Evolutionary conservation across 495 filamentous ascomycete genomes (phyloP).

Genomic region (Aspergillus indologenus): DNA sequence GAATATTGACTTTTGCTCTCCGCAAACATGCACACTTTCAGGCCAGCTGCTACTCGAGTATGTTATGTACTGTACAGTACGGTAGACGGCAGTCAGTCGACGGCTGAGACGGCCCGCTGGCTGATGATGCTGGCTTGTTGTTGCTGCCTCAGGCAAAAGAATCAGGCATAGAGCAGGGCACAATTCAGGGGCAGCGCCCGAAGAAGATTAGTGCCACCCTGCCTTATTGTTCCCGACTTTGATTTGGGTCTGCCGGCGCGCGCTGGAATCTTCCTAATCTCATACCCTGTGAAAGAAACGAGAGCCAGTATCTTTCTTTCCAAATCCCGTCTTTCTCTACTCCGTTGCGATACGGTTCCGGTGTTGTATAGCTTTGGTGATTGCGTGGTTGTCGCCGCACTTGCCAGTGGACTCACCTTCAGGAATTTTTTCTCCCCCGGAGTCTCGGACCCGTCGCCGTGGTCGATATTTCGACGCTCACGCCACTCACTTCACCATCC

Average conservation of each 20-base stretch:
- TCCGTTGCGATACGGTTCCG: not conserved
- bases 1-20: no score
- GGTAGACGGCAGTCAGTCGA: no score
- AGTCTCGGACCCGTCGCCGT: conserved; percentile 20
- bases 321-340: not conserved
- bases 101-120: no score
- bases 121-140: not conserved
- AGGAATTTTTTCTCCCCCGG: conserved; percentile 16
- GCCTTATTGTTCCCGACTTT: not conserved
- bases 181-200: not conserved
- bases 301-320: not conserved
- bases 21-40: no score
- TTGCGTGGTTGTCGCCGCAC: not conserved
- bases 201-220: not conserved
- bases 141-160: not conserved
- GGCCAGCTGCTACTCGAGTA: no score
- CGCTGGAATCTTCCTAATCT: not conserved
- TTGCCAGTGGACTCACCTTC: not conserved
- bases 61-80: no score
- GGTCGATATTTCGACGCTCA: conserved; percentile 23
- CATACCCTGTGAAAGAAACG: not conserved
- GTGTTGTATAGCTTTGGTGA: not conserved
- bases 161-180: no score
- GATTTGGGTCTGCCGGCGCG: not conserved
- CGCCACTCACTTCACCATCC: conserved; percentile 21